Evolutionary conservation across 768 basidiomycete species (phyloP).

Genomic region (Dentipellis sp.): DNA sequence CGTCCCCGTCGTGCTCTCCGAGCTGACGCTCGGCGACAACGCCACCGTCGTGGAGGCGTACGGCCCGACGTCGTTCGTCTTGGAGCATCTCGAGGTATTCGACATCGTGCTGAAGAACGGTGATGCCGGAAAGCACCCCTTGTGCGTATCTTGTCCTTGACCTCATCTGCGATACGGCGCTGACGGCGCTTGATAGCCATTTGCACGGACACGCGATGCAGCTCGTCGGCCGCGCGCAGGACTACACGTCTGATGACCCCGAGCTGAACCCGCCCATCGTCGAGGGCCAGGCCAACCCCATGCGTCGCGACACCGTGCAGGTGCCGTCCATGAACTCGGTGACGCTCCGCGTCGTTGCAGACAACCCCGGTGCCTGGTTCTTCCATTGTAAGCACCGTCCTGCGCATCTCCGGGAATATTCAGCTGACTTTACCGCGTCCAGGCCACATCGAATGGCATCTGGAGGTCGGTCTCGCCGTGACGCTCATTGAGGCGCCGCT

Average conservation of each 20-base stretch:
- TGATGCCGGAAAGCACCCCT: conserved; percentile 75
- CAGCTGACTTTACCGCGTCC: conserved; percentile 1
- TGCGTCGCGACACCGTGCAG: conserved; percentile 84
- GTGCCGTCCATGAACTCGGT: conserved; percentile 61
- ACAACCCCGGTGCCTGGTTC: conserved; percentile 91
- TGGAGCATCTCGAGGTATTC: conserved; percentile 67
- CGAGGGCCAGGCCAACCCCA: conserved; percentile 78
- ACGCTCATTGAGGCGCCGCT: conserved; percentile 80
- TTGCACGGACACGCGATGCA: conserved; percentile 85
- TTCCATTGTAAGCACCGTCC: conserved; percentile 55
- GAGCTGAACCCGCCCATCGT: conserved; percentile 69
- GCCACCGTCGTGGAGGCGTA: conserved; percentile 64
- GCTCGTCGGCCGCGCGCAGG: conserved; percentile 61
- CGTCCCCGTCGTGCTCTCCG: conserved; percentile 72
- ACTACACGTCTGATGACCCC: conserved; percentile 70
- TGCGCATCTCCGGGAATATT: background rate
- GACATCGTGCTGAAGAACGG: conserved; percentile 70
- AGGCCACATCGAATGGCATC: conserved; percentile 86
- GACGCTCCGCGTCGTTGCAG: conserved; percentile 71
- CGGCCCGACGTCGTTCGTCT: conserved; percentile 67
- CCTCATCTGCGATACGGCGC: background rate
- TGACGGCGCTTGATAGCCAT: conserved; percentile 44
- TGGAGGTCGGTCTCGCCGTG: conserved; percentile 76
- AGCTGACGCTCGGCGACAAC: conserved; percentile 65
- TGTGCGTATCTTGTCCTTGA: conserved; percentile 37